Evolutionary conservation across 2,329 filamentous ascomycete species (phyloP).

Genomic region (Orbilia quercus): DNA sequence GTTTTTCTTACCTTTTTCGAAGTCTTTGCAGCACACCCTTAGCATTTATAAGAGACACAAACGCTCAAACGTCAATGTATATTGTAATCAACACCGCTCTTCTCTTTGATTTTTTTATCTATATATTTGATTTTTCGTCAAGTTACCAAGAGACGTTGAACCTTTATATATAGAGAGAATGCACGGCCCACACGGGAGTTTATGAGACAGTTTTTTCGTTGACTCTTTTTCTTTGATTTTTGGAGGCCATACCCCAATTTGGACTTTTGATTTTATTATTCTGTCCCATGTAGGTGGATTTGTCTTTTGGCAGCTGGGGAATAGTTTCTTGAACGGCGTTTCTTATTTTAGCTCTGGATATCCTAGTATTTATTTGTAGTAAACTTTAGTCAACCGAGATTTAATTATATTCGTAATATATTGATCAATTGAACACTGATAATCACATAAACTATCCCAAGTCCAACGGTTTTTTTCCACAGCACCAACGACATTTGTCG

Average conservation of each 20-base stretch:
- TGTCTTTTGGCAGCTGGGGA: constrained; percentile 6
- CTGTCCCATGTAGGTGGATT: neutral
- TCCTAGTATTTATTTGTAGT: constrained; percentile 17
- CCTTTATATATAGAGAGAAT: constrained; percentile 29
- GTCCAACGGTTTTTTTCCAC: too few relatives aligned
- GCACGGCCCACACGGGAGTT: constrained; percentile 17
- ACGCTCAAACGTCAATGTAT: constrained; percentile 5
- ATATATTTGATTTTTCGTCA: neutral
- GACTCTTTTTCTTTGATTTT: constrained; percentile 1
- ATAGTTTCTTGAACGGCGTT: constrained; percentile 23
- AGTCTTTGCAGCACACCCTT: constrained; percentile 12
- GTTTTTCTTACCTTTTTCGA: constrained; percentile 17
- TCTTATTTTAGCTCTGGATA: constrained; percentile 4
- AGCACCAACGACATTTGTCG: too few relatives aligned
- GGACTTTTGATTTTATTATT: too few relatives aligned
- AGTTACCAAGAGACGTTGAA: too few relatives aligned
- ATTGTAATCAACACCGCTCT: neutral
- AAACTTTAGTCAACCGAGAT: neutral
- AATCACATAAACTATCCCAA: too few relatives aligned
- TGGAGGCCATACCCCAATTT: neutral
- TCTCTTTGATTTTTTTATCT: neutral
- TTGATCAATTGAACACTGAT: too few relatives aligned
- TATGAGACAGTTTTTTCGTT: constrained; percentile 11
- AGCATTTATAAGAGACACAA: constrained; percentile 11
- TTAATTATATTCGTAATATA: constrained; percentile 2